Evolutionary conservation across 805 yeast species (phyloP), one percentile per base, ranked within the genome.

Genomic region (Brettanomyces nanus): DNA sequence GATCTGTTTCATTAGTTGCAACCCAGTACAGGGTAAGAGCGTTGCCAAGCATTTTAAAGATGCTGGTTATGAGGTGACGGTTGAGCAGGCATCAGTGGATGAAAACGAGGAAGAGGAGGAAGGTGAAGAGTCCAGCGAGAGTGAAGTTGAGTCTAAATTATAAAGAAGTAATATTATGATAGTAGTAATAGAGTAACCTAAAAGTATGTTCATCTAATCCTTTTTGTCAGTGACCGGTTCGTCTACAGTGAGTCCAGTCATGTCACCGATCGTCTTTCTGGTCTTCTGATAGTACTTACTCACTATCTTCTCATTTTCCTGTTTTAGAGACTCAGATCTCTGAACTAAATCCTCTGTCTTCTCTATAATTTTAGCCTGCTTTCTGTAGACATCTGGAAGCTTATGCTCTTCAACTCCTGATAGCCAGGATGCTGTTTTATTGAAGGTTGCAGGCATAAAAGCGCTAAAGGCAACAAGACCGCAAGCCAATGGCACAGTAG

Each of bases 371-470:
- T 56, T 52, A 27, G 71, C 68, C 54, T 85, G 95, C 39, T 71
- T 71, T 32, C 68, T 56, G 11, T 89, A 85, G 26, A 85, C 55
- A 28, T 64, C 66, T 4, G 95, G 94, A 31, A 79, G 58, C 38
- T 68, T 64, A 19, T 69, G 59, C 53, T 74, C 61, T 57, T 86
- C 92, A 43, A 74, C 64, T 38, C 63, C 60, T 75, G 85, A 77
- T 3, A 71, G 60, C 49, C 78, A 74, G 5, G 62, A 57, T 11
- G 71, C 60, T 6, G 85, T 74, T 56, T 81, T 84, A 30, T 52
- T 50, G 49, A 73, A 84, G 0, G 95, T 86, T 36, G 68, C 60
- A 14, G 95, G 95, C 49, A 85, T 68, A 48, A 83, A 78, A 55
- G 73, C 68, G 42, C 66, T 73, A 62, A 86, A 84, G 1, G 90